A percentile compares a stretch with the other conserved stretches of the same genome.
phyloP scores from a whole-genome alignment of 345 rosid genomes.

The Eutrema japonicum region DNA sequence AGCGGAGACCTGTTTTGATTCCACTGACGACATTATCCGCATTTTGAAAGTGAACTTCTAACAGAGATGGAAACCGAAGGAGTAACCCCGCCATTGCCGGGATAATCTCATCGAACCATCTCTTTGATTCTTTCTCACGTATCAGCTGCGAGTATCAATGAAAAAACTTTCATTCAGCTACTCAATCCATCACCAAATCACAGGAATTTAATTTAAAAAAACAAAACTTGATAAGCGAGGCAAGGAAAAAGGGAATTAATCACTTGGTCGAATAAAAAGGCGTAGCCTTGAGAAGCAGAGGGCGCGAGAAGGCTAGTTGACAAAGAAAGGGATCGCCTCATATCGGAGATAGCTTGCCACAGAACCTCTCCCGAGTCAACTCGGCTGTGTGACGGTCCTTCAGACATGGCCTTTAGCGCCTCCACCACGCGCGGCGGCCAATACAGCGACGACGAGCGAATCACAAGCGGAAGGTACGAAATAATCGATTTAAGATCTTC shows the following conservation, averaged over 20 bases:
- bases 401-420: constrained; percentile 60
- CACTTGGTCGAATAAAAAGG: constrained; percentile 75
- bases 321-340: constrained; percentile 56
- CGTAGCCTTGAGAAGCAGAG: constrained; percentile 57
- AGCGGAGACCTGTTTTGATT: constrained; percentile 57
- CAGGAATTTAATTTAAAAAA: not conserved
- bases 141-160: constrained; percentile 50
- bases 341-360: constrained; percentile 56
- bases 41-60: constrained; percentile 67
- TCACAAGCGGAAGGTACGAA: constrained; percentile 55
- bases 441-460: constrained; percentile 56
- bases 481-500: constrained; percentile 63
- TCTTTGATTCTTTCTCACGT: constrained; percentile 51
- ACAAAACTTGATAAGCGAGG: not conserved
- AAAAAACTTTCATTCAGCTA: not conserved
- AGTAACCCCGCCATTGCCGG: constrained; percentile 73
- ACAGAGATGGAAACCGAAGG: constrained; percentile 61
- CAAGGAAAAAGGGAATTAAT: not conserved
- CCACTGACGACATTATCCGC: constrained; percentile 47
- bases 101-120: constrained; percentile 69
- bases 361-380: constrained; percentile 71
- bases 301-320: constrained; percentile 52
- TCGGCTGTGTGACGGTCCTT: constrained; percentile 64
- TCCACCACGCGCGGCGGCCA: constrained; percentile 76
- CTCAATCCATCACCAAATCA: constrained; percentile 17